Conservation (phyloP, 163 green algal genomes). For the Chloromonas sp. region DNA sequence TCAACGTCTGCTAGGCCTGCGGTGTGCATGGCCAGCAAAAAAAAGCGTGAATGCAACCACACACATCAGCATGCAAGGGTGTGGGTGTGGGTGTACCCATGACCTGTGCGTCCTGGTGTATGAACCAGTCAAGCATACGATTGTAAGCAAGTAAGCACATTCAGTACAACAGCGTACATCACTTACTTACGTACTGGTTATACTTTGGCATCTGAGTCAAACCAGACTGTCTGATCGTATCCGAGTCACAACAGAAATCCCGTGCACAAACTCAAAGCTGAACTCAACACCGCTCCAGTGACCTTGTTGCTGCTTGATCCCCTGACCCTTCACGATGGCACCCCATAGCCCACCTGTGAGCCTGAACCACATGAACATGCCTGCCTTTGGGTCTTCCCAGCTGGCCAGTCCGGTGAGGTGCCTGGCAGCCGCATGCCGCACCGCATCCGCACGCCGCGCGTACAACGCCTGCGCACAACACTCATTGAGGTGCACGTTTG, state of each 20-base stretch:
- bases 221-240: too few species aligned
- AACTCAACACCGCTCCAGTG: too few species aligned
- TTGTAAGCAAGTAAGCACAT: background rate
- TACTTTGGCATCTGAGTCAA: too few species aligned
- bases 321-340: too few species aligned
- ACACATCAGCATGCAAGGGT: background rate
- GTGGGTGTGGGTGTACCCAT: background rate
- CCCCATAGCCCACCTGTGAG: background rate
- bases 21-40: background rate
- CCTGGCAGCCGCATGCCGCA: constrained; percentile 9
- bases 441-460: constrained; percentile 17
- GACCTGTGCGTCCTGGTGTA: background rate
- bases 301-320: too few species aligned
- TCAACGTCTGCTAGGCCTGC: constrained; percentile 27
- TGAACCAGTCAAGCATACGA: background rate
- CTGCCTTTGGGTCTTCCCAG: constrained; percentile 41
- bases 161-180: background rate
- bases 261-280: too few species aligned
- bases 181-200: background rate
- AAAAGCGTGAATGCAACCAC: background rate
- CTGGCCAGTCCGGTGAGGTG: constrained; percentile 53
- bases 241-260: too few species aligned
- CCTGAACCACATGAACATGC: constrained; percentile 68
- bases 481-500: background rate
- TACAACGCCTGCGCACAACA: constrained; percentile 21